Base-by-base conservation (phyloP, 176 grass and related monocot species). In the Otatea glauca region DNA sequence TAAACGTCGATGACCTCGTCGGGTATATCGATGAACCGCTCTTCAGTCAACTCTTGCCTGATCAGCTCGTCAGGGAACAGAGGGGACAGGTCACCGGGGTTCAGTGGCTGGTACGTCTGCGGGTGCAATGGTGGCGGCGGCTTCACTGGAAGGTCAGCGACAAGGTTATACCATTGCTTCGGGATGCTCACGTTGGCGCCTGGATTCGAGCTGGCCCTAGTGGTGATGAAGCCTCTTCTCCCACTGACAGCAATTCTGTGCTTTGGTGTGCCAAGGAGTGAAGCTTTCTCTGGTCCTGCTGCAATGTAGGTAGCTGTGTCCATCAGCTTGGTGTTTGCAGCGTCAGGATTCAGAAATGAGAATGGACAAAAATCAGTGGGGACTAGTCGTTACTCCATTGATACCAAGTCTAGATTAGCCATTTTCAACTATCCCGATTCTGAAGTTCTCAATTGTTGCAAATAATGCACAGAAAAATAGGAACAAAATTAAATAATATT, bases 31-130 rank as follows among this genome's bases (percentile, higher is more conserved):
- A 98, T 80, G 87, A 87, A 98, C 18, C 76, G 85, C 43, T 98
- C 96, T 16, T 88, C 83, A 5, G 89, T 92, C 18, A 95, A 48
- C 82, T 98, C 96, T 78, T 98, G 96, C 83, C 77, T 77, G 82
- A 98, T 95, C 63, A 98, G 88, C 83, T 98, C 96, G 65, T 98
- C 96, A n/a, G 96, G 88, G 84, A 98, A 98, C 35, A 95, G 89
- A 37, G 91, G 91, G 18, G 92, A 81, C 35, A 98, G 64, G 78
- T 98, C 96, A 74, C 85, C 34, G 15, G 83, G 93, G 42, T 73
- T 90, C 39, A 98, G 76, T 3, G 91, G 91, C 72, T 92, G 90
- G 83, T 87, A 91, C 24, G 96, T 98, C 88, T 87, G 80, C 16
- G 96, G 96, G 90, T 98, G 87, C 68, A 95, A 74, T 77, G 73